These are phyloP conservation scores for Ophiocordyceps polyrhachis-furcata DNA, from an alignment of 2,329 filamentous ascomycete genomes.

Conservation along the genomic window DNA sequence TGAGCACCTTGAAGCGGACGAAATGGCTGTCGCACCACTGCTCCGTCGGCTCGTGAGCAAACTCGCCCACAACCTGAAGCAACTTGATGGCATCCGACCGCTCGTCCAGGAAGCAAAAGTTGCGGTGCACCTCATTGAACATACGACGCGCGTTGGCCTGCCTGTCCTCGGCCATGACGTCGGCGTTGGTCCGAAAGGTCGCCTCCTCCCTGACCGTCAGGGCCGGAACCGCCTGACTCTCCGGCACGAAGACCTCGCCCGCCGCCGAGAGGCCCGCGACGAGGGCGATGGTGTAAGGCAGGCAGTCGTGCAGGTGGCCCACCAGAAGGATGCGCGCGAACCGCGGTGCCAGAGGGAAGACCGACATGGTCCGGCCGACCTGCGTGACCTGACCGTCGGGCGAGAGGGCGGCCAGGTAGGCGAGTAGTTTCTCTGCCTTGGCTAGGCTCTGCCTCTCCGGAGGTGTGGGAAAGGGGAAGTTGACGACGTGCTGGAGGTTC, in stretches of 20 bases:
- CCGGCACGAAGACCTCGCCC: slow-evolving; percentile 69
- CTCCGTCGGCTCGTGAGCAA: slow-evolving; percentile 54
- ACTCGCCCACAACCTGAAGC: slow-evolving; percentile 74
- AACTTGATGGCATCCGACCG: slow-evolving; percentile 79
- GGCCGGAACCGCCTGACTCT: slow-evolving; percentile 53
- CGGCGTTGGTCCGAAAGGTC: slow-evolving; percentile 40
- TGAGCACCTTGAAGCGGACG: slow-evolving; percentile 70
- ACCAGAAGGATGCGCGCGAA: slow-evolving; percentile 86
- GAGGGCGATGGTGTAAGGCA: slow-evolving; percentile 71
- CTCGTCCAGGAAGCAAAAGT: slow-evolving; percentile 66
- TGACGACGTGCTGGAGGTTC: slow-evolving; percentile 74
- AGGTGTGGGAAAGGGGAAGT: slow-evolving; percentile 90
- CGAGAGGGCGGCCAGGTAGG: slow-evolving; percentile 67
- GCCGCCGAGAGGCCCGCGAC: slow-evolving; percentile 79
- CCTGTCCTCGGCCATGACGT: slow-evolving; percentile 52
- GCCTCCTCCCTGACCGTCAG: slow-evolving; percentile 26
- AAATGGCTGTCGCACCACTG: slow-evolving; percentile 69
- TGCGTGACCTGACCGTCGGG: slow-evolving; percentile 56
- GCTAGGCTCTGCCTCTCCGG: slow-evolving; percentile 59
- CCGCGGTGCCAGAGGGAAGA: slow-evolving; percentile 78
- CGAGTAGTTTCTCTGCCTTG: slow-evolving; percentile 71
- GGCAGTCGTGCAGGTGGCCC: slow-evolving; percentile 63
- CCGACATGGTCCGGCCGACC: slow-evolving; percentile 62
- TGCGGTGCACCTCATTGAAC: slow-evolving; percentile 54
- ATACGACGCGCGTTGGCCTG: slow-evolving; percentile 42